Base-by-base conservation (phyloP, 1,284 basidiomycete species). In the Singerocomus rubriflavus region DNA sequence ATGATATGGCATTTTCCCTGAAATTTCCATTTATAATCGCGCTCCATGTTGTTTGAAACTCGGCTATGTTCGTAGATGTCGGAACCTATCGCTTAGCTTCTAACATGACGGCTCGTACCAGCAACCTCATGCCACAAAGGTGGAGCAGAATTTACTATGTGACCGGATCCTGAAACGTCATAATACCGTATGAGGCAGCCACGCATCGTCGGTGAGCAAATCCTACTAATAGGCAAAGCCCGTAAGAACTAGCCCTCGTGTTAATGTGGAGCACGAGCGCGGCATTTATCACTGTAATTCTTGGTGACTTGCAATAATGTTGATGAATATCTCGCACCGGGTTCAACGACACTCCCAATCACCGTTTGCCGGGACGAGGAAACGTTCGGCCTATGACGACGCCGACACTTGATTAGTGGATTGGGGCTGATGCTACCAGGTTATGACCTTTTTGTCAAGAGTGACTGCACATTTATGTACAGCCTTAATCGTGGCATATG, bases 91-190 rank as follows among this genome's bases (percentile, higher is more conserved):
- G 32, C 13, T 11, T 30, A 13, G 10, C 29, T 16, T 8, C 16
- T 5, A 17, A 11, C 6, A 49, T 10, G 17, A 29, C n/a, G 11
- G 14, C 37, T 16, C 51, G 31, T 31, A 25, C 29, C 45, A 29
- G 35, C 8, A 44, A 44, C 53, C 21, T 21, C 21, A 51, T 32
- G 52, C 52, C 58, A 45, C 25, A 29, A 36, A 43, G 35, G 46
- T n/a, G 9, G n/a, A 39, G 26, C 9, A 35, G 34, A 11, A 21
- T 11, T 6, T 26, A 27, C 25, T n/a, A 26, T 41, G 8, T 14
- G 16, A 27, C 21, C 25, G 21, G 14, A 11, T 14, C 25, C 21
- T 17, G 12, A 27, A 16, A 16, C 29, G 29, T 47, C 43, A 17
- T 45, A 39, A n/a, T 43, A n/a, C 13, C 14, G n/a, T 46, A 8